Conservation (phyloP, 306 rosid species). For the Casuarina equisetifolia region DNA sequence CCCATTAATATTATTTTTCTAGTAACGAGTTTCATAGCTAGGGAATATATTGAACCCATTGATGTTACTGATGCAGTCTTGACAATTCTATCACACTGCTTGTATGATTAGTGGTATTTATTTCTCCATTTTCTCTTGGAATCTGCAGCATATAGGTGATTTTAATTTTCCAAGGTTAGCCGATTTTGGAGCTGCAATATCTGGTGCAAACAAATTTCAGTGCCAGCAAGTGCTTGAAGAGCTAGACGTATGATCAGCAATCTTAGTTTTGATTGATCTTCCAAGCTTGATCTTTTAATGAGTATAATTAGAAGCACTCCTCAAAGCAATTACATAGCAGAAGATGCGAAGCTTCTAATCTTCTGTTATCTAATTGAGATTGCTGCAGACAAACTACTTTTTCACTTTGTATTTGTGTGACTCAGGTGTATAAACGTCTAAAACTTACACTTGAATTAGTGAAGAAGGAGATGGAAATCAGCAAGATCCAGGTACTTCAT, state of each 20-base stretch:
- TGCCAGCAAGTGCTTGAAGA: constrained; percentile 98
- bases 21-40: neutral
- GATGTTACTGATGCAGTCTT: neutral
- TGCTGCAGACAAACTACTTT: constrained; percentile 19
- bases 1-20: neutral
- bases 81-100: constrained; percentile 3
- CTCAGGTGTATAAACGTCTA: constrained; percentile 81
- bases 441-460: constrained; percentile 90
- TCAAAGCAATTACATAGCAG: constrained; percentile 3
- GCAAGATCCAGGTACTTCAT: constrained; percentile 82
- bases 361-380: constrained; percentile 10
- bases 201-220: constrained; percentile 96
- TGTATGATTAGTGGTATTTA: constrained; percentile 18
- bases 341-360: constrained; percentile 6
- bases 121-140: constrained; percentile 18
- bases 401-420: constrained; percentile 23
- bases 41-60: constrained; percentile 7
- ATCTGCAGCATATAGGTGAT: constrained; percentile 94
- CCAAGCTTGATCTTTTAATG: constrained; percentile 6
- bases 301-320: neutral
- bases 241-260: constrained; percentile 68
- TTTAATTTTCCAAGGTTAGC: constrained; percentile 95
- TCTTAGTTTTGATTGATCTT: constrained; percentile 22
- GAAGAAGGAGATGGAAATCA: constrained; percentile 99
- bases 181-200: constrained; percentile 99